Conservation (phyloP, 2,329 filamentous ascomycete species). For the Sporothrix luriei region DNA sequence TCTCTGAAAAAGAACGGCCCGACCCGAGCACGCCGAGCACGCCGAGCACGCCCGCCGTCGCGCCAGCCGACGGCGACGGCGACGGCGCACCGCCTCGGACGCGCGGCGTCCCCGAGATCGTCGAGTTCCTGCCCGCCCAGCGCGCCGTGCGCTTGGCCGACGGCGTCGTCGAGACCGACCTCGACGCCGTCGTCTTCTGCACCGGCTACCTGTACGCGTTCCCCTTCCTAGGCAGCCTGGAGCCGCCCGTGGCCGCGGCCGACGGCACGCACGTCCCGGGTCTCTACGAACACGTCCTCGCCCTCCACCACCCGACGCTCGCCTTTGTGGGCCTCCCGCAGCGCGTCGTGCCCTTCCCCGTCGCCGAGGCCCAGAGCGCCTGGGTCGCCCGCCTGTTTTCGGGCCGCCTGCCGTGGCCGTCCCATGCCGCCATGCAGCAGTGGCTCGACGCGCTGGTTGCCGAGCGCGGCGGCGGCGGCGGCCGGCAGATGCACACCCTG, state of each 20-base stretch:
- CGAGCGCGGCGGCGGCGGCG: conserved; percentile 32
- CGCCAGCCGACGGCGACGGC: neutral
- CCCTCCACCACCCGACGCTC: conserved; percentile 66
- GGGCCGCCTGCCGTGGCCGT: conserved; percentile 60
- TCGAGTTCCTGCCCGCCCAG: conserved; percentile 49
- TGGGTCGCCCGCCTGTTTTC: conserved; percentile 69
- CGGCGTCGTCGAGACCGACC: conserved; percentile 55
- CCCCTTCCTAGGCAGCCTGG: conserved; percentile 65
- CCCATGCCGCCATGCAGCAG: neutral
- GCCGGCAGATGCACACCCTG: conserved; percentile 43
- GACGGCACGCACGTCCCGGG: conserved; percentile 58
- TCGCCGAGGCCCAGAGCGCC: conserved; percentile 69
- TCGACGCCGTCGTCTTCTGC: conserved; percentile 68
- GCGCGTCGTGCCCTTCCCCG: conserved; percentile 71
- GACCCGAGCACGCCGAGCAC: conserved; percentile 27
- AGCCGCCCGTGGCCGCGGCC: conserved; percentile 51
- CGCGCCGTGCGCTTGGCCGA: conserved; percentile 62
- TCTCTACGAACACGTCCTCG: conserved; percentile 55
- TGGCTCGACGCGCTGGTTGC: neutral
- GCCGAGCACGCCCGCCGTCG: conserved; percentile 39
- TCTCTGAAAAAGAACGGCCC: conserved; percentile 26
- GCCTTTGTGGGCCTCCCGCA: conserved; percentile 67
- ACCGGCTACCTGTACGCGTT: conserved; percentile 72
- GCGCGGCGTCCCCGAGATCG: conserved; percentile 49
- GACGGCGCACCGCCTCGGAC: neutral